Evolutionary conservation across 2,329 filamentous ascomycete genomes (phyloP).

Genomic region (Metarhizium album): DNA sequence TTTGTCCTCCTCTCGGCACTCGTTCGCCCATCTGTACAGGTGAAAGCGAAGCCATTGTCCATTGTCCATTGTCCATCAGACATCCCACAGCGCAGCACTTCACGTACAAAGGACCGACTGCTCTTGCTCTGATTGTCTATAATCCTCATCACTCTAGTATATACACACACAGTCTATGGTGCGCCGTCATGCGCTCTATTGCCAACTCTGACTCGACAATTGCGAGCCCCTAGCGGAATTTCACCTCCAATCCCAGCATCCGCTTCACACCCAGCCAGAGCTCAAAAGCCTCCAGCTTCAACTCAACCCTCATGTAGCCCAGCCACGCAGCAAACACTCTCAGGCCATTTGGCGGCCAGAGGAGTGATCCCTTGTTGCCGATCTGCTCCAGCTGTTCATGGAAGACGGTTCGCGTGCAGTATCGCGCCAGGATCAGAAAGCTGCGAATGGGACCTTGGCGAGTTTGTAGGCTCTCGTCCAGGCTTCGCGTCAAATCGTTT

Average conservation of each 20-base stretch:
- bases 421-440: conserved; percentile 58
- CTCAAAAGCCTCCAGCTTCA: conserved; percentile 55
- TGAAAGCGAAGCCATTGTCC: no score
- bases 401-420: conserved; percentile 57
- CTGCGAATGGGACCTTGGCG: conserved; percentile 52
- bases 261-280: conserved; percentile 47
- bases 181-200: background rate
- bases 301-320: conserved; percentile 46
- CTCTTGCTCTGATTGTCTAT: background rate
- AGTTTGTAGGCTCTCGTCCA: conserved; percentile 84
- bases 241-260: conserved; percentile 23
- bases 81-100: background rate
- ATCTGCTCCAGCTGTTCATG: conserved; percentile 53
- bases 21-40: no score
- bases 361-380: conserved; percentile 38
- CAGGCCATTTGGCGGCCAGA: conserved; percentile 47
- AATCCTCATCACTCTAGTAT: background rate
- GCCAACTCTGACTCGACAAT: conserved; percentile 9
- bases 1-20: no score
- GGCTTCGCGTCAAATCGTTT: conserved; percentile 85
- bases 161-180: background rate
- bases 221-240: conserved; percentile 15
- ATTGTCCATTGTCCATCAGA: no score
- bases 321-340: conserved; percentile 46
- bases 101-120: background rate